Evolutionary conservation across 1,284 basidiomycete species (phyloP), one percentile per base, ranked within the genome.

Genomic region (Lignosus rhinocerotis): DNA sequence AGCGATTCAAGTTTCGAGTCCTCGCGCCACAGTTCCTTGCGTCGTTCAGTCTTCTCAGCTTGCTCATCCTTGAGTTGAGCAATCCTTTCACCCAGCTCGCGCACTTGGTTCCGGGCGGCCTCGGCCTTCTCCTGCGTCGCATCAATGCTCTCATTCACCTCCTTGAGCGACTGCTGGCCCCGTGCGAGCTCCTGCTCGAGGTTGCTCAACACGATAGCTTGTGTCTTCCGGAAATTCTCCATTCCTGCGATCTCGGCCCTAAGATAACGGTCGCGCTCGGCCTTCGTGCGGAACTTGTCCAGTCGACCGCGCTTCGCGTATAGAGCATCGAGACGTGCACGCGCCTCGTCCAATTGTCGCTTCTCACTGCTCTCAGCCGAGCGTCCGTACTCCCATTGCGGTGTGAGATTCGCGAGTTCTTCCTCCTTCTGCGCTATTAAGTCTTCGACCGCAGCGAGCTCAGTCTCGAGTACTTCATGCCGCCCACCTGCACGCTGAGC

Each of bases 21-120:
- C 72, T 98, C 94, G 67, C 96, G 85, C 96, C 97, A 98, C 30
- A 96, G 75, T 59, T 96, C 94, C 80, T 96, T 98, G 69, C 92
- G 79, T 75, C 84, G 83, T 75, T 98, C 95, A 45, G 78, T 82
- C 67, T 92, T 76, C 60, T 86, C 88, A 38, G 82, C 82, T 61
- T 92, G 84, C 66, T 91, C 78, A 58, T 90, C 88, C 73, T 87
- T 93, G 58, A 93, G 74, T 58, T 75, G 72, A 0, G 80, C 76
- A 44, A 92, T 79, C 61, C 89, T 82, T 49, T 90, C 88, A 30
- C 81, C 77, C 39, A 94, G 80, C 50, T 90, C 84, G 62, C 81
- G 82, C 47, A 90, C 78, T 62, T 86, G 81, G 45, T 80, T 78
- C 67, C 89, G 86, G 42, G 92, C 90, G 61, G 92, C 90, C 58